A percentile compares a stretch with the other conserved stretches of the same genome.
These are phyloP conservation scores for Planoprotostelium fungivorum DNA, from an alignment of 78 protist species.

Conservation along the genomic window DNA sequence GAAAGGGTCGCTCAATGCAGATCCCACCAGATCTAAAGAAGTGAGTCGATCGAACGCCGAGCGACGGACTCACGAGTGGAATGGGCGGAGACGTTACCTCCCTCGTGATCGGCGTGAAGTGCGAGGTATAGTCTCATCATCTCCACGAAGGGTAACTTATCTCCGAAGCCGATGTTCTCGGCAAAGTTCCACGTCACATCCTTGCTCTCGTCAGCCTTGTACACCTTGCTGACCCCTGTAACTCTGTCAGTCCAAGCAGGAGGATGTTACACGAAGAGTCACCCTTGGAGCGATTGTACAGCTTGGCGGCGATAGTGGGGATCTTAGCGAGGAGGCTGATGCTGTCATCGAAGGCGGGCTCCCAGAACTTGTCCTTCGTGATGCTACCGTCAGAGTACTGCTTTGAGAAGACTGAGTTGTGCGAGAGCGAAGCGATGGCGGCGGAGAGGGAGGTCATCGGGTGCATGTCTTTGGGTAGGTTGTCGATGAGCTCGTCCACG, in stretches of 20 bases:
- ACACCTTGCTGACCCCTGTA: background rate
- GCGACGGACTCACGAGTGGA: constrained; percentile 18
- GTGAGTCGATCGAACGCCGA: background rate
- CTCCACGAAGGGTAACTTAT: constrained; percentile 42
- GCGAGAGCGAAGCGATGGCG: constrained; percentile 21
- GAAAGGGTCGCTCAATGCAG: constrained; percentile 76
- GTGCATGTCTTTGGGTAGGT: constrained; percentile 48
- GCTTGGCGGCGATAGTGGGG: constrained; percentile 52
- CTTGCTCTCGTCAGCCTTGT: background rate
- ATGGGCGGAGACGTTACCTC: constrained; percentile 70
- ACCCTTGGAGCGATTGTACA: constrained; percentile 30
- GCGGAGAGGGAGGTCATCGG: constrained; percentile 73
- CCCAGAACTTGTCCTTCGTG: constrained; percentile 62
- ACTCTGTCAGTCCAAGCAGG: background rate
- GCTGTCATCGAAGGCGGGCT: constrained; percentile 52
- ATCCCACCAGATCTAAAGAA: constrained; percentile 50
- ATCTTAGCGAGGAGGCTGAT: constrained; percentile 60
- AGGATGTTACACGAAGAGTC: background rate
- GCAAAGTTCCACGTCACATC: constrained; percentile 30
- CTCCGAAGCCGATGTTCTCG: constrained; percentile 45
- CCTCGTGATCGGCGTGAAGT: constrained; percentile 80
- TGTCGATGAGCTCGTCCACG: background rate
- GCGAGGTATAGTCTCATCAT: constrained; percentile 68
- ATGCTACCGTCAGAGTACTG: constrained; percentile 42
- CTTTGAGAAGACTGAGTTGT: constrained; percentile 29